These are phyloP conservation scores for Candida awuae DNA, from an alignment of 805 yeast genomes.

Conservation along the genomic window DNA sequence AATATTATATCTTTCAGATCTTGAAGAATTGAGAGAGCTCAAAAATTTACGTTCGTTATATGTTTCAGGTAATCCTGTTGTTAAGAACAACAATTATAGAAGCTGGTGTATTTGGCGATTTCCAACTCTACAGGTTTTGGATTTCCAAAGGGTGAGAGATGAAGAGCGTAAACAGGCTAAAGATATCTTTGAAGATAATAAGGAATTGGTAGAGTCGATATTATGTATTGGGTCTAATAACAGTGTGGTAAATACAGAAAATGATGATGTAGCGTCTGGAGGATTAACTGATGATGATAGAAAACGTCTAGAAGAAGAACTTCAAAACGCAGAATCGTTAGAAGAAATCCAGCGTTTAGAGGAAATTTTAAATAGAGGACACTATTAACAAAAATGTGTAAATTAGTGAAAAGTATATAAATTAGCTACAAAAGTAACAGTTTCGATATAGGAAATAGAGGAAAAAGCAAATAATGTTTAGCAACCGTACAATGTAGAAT, in stretches of 20 bases:
- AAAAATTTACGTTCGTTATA: conserved; percentile 39
- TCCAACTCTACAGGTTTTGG: conserved; percentile 59
- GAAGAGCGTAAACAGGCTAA: conserved; percentile 42
- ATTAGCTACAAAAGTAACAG: neutral
- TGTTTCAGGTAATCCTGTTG: conserved; percentile 53
- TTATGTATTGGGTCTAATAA: conserved; percentile 11
- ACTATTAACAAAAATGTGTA: conserved; percentile 14
- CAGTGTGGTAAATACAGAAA: neutral
- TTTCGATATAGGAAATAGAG: neutral
- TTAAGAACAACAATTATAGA: conserved; percentile 47
- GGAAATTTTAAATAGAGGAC: conserved; percentile 36
- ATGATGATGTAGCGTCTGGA: neutral
- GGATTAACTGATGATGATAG: conserved; percentile 51
- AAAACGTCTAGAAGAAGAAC: conserved; percentile 39
- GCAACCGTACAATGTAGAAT: neutral
- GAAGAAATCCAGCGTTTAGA: conserved; percentile 73
- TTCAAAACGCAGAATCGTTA: conserved; percentile 57
- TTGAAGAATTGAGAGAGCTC: conserved; percentile 35
- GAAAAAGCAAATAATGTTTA: neutral
- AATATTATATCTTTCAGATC: conserved; percentile 36
- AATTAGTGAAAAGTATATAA: neutral
- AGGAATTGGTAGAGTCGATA: conserved; percentile 27
- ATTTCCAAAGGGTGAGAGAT: conserved; percentile 54
- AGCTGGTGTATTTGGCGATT: conserved; percentile 48
- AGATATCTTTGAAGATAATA: conserved; percentile 34